Evolutionary conservation across 495 filamentous ascomycete species (phyloP), one percentile per base, ranked within the genome.

Genomic region (Daldinia bambusicola): DNA sequence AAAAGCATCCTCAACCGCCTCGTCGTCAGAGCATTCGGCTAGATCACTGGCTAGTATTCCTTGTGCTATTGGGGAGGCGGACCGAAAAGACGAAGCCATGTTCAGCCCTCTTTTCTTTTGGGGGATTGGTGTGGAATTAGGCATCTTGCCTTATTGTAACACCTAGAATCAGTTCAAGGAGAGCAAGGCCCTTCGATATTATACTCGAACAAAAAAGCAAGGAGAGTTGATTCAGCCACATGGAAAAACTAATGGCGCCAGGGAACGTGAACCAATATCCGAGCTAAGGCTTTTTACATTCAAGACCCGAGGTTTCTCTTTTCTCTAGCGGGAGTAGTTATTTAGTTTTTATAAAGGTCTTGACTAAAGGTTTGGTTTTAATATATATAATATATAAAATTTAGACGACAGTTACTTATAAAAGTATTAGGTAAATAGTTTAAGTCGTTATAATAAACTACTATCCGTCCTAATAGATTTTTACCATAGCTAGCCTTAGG

Each of bases 1-100:
- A 55, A 66, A 71, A 5, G 38, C 66, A 69, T 81, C 66, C 18
- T 81, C 69, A 37, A 66, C 65, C 34, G 72, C 77, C 16, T 84
- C 85, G 51, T 87, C 87, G 18, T 89, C 79, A 13, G 77, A 81
- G 77, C 71, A 86, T 22, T 88, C 87, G 9, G 87, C 87, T 2
- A 93, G 72, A 75, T 95, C 92, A 30, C 87, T 86, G 0, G 90
- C 90, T 76, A 95, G 86, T 20, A 89, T 85, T 32, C 88, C 84
- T 62, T 90, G 86, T 1, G 90, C 92, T 45, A 92, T 82, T 10
- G 90, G 89, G 7, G 89, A 89, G 45, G 78, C 78, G 30, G 88
- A 85, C n/a, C 78, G 79, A 76, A 87, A 89, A 0, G 82, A 82
- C 8, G 76, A 71, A 6, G 77, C 72, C 13, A 73, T 41, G 16